Conservation (phyloP, 345 rosid genomes). For the Pelargonium nanum region DNA sequence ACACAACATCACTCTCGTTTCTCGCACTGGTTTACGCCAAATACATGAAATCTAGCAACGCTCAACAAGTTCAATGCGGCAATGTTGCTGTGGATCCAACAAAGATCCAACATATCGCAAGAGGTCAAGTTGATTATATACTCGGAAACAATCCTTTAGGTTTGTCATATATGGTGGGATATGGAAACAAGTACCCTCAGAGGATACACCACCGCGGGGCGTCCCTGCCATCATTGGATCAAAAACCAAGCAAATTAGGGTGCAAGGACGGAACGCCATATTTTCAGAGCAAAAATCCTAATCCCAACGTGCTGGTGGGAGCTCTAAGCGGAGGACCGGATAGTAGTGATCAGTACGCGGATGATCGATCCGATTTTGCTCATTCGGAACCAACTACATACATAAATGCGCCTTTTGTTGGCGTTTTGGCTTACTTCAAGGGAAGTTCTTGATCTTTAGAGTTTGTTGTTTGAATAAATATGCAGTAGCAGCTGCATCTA, state of each 20-base stretch:
- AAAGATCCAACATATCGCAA: slow-evolving; percentile 26
- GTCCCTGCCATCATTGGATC: slow-evolving; percentile 41
- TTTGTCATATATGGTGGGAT: slow-evolving; percentile 88
- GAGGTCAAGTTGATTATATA: slow-evolving; percentile 60
- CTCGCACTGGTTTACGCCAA: slow-evolving; percentile 41
- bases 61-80: slow-evolving; percentile 22
- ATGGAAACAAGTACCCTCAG: slow-evolving; percentile 45
- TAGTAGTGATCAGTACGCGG: slow-evolving; percentile 37
- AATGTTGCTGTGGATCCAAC: slow-evolving; percentile 16
- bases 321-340: slow-evolving; percentile 80
- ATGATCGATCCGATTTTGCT: slow-evolving; percentile 16
- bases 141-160: slow-evolving; percentile 66
- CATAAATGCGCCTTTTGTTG: slow-evolving; percentile 57
- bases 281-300: slow-evolving; percentile 24
- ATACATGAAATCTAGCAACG: slow-evolving; percentile 12
- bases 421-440: slow-evolving; percentile 42
- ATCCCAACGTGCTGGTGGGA: slow-evolving; percentile 57
- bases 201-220: slow-evolving; percentile 75
- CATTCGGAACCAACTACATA: slow-evolving; percentile 59
- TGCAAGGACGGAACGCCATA: slow-evolving; percentile 48
- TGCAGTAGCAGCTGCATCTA: too few species aligned
- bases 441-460: too few species aligned
- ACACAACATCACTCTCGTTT: slow-evolving; percentile 32
- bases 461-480: too few species aligned
- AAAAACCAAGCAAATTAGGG: slow-evolving; percentile 24